Base-by-base conservation (phyloP, 345 rosid species). In the Boechera stricta region DNA sequence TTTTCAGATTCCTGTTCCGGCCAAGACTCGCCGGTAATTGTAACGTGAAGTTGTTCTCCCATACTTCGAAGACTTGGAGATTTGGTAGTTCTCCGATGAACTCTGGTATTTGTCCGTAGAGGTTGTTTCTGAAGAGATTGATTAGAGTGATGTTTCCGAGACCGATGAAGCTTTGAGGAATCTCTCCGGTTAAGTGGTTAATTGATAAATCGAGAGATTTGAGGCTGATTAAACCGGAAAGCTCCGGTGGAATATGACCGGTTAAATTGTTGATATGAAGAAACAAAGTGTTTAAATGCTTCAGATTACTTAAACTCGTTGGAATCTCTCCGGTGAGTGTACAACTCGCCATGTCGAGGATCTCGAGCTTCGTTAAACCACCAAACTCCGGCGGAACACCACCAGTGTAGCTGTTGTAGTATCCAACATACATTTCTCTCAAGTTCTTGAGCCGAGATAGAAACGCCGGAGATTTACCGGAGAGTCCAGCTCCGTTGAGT, bases 351-450 rank as follows among this genome's bases (percentile, higher is more conserved):
- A 94, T 86, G 78, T 91, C 97, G 1, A 94, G 91, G 7, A 67
- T 0, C 45, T 79, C 76, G n/a, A 94, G 96, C 5, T 74, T 77
- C 28, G 84, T 78, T 76, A 94, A 69, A 13, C 53, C 61, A 1
- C 98, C 97, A 35, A 91, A 90, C 76, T 87, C 97, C 36, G 86
- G 84, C 0, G 98, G 97, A 56, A 94, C 82, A 7, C 84, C 89
- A 3, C 98, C 91, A 5, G 65, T 69, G 69, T 86, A 94, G 12
- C 11, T 32, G 80, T 84, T 91, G 72, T 0, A 92, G 68, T 91
- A 94, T 3, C 98, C 97, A 4, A 92, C 2, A 21, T 72, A 88
- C 80, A 94, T 55, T 31, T 66, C 73, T 75, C 29, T 78, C 0
- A 92, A 89, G 16, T 89, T 94, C 75, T 83, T 88, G 58, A 94